A percentile compares a stretch with the other conserved stretches of the same genome.
Evolutionary conservation across 23 red algal species (phyloP).

Genomic region (Cyanidioschyzon merolae): DNA sequence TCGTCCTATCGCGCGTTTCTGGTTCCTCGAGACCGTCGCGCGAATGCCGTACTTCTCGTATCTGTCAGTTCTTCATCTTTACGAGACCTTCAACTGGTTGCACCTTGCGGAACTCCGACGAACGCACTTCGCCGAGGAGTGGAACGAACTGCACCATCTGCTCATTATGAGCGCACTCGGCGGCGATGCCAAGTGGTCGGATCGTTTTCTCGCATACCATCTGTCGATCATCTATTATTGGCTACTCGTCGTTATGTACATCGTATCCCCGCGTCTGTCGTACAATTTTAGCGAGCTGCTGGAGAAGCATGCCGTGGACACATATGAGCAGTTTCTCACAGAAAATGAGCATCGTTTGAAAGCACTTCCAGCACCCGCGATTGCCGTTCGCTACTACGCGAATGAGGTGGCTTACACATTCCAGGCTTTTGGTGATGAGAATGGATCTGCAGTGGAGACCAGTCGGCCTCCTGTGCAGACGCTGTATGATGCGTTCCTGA

Average conservation of each 20-base stretch:
- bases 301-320: slow-evolving; percentile 86
- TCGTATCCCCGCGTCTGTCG: slow-evolving; percentile 38
- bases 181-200: slow-evolving; percentile 57
- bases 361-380: slow-evolving; percentile 52
- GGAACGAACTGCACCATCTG: slow-evolving; percentile 83
- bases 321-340: slow-evolving; percentile 65
- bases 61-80: slow-evolving; percentile 79
- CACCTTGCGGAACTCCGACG: slow-evolving; percentile 60
- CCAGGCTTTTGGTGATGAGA: slow-evolving; percentile 43
- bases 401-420: slow-evolving; percentile 52
- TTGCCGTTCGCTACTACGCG: slow-evolving; percentile 61
- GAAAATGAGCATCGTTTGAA: slow-evolving; percentile 43
- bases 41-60: slow-evolving; percentile 98
- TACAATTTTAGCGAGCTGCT: slow-evolving; percentile 80
- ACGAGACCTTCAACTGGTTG: slow-evolving; percentile 75
- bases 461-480: slow-evolving; percentile 26
- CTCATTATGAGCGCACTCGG: slow-evolving; percentile 81
- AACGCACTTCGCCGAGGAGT: slow-evolving; percentile 81
- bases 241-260: slow-evolving; percentile 46
- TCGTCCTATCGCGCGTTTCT: slow-evolving; percentile 68
- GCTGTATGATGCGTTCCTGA: slow-evolving; percentile 81
- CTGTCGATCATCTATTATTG: slow-evolving; percentile 74
- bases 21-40: slow-evolving; percentile 83
- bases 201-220: slow-evolving; percentile 87
- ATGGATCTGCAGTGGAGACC: slow-evolving; percentile 5